Conservation (phyloP, 257 asterid species). For the Nicotiana benthamiana region DNA sequence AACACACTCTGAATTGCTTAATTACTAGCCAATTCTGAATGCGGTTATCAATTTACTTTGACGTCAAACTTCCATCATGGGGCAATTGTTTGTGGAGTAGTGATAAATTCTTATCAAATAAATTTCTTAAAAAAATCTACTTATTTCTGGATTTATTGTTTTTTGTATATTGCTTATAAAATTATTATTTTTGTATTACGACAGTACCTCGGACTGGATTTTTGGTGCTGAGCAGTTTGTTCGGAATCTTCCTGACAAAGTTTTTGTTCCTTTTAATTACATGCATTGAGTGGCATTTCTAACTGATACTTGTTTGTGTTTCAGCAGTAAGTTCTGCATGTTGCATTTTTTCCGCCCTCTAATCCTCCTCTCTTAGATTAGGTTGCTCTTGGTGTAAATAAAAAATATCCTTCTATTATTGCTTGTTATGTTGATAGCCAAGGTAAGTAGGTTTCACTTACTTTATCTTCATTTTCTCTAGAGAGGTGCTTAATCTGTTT, state of each 20-base stretch:
- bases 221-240: constrained; percentile 83
- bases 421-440: background rate
- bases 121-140: background rate
- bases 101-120: background rate
- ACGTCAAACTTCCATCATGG: background rate
- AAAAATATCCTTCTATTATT: background rate
- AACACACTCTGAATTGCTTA: background rate
- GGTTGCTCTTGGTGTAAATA: background rate
- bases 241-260: constrained; percentile 70
- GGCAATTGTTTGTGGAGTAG: background rate
- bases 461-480: background rate
- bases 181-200: background rate
- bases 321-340: background rate
- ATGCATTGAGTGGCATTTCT: background rate
- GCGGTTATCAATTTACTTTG: background rate
- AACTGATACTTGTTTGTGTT: background rate
- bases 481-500: background rate
- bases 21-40: background rate
- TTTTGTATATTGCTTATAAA: background rate
- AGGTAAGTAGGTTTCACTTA: background rate
- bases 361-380: background rate
- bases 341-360: background rate
- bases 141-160: background rate
- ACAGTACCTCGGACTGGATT: constrained; percentile 87
- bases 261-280: constrained; percentile 81